A percentile compares a stretch with the other conserved stretches of the same genome.
Conservation (phyloP, 257 asterid genomes). For the Cynanchum wilfordii region DNA sequence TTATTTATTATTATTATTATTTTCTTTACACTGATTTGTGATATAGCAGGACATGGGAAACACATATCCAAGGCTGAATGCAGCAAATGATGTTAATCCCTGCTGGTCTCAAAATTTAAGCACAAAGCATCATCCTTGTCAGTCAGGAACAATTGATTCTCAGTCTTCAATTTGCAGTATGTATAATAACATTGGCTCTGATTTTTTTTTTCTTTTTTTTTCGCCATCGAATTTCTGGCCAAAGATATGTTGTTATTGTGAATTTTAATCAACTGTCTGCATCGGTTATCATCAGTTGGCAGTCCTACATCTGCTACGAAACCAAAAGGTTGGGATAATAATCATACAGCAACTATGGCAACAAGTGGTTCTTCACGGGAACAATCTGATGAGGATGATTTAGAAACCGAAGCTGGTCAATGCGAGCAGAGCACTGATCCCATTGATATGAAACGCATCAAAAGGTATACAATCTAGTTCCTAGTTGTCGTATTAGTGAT, state of each 20-base stretch:
- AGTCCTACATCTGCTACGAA: conserved; percentile 56
- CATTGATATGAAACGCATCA: conserved; percentile 42
- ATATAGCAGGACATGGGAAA: conserved; percentile 37
- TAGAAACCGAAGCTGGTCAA: conserved; percentile 59
- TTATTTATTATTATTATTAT: too few relatives aligned
- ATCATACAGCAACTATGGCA: conserved; percentile 38
- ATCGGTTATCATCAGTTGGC: conserved; percentile 33
- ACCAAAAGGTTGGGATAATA: conserved; percentile 35
- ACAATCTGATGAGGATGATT: conserved; percentile 71
- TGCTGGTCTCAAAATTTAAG: conserved; percentile 41
- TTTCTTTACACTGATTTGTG: conserved; percentile 10
- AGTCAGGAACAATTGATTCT: conserved; percentile 47
- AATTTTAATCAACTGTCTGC: too few relatives aligned
- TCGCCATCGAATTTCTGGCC: too few relatives aligned
- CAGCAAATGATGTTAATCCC: conserved; percentile 23
- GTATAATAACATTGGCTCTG: background rate
- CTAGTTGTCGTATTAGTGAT: too few relatives aligned
- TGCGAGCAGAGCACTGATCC: conserved; percentile 61
- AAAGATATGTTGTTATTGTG: too few relatives aligned
- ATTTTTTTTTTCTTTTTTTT: background rate
- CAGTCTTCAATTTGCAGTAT: conserved; percentile 70
- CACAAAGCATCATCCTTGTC: conserved; percentile 26
- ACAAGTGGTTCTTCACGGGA: conserved; percentile 73
- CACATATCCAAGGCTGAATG: conserved; percentile 31
- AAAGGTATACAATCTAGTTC: conserved; percentile 34